phyloP scores from a whole-genome alignment of 2,329 filamentous ascomycete species.

The Sporothrix schenckii region DNA sequence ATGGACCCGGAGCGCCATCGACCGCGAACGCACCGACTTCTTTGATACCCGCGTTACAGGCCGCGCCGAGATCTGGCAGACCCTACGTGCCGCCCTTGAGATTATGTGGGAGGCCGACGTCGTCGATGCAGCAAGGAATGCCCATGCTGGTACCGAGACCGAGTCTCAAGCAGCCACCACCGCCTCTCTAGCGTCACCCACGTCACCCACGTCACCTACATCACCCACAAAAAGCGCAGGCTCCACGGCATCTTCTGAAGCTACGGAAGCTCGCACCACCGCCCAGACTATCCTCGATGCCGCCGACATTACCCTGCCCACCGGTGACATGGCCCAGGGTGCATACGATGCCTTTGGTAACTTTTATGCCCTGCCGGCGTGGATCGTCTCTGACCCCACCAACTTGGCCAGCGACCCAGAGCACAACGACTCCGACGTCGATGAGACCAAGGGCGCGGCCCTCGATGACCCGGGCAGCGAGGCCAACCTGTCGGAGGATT shows the following conservation, averaged over 20 bases:
- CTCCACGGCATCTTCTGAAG: conserved; percentile 43
- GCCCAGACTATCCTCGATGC: conserved; percentile 83
- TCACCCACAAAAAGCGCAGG: conserved; percentile 35
- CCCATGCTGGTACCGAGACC: background rate
- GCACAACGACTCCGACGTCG: conserved; percentile 33
- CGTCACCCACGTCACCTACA: background rate
- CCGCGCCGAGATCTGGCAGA: conserved; percentile 76
- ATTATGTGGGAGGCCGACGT: conserved; percentile 61
- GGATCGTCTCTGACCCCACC: conserved; percentile 68
- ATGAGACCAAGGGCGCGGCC: conserved; percentile 39
- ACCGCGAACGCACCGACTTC: conserved; percentile 75
- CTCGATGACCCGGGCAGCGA: conserved; percentile 12
- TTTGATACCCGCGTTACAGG: conserved; percentile 89
- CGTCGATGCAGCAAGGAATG: background rate
- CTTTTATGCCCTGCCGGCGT: conserved; percentile 69
- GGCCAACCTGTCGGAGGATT: conserved; percentile 17
- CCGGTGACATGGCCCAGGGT: conserved; percentile 70
- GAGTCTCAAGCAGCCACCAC: background rate
- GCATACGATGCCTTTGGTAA: conserved; percentile 72
- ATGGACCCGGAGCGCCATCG: conserved; percentile 72
- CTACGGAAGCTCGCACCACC: conserved; percentile 56
- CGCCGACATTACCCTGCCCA: conserved; percentile 73
- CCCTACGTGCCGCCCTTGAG: conserved; percentile 68
- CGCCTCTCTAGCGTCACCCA: background rate
- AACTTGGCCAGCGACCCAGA: conserved; percentile 50